Base-by-base conservation (phyloP, 2,329 filamentous ascomycete species). In the Myriosclerotinia scirpicola region DNA sequence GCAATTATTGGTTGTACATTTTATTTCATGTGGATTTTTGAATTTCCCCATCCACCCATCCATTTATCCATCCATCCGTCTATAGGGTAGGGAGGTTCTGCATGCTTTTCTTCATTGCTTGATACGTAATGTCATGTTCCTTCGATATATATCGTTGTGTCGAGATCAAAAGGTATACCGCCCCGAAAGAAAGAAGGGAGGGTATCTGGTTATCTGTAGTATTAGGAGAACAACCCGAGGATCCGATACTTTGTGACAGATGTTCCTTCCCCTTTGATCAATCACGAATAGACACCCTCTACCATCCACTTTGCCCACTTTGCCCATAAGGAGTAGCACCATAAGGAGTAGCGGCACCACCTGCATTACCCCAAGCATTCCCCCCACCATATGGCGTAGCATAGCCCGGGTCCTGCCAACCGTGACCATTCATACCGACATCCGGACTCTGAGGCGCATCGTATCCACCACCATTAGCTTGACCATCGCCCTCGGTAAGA, bases 301-400 rank as follows among this genome's bases (percentile, higher is more conserved):
- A 61, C 74, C 74, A 76, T 48, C 72, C 74, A 53, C 30, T 30
- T 26, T 65, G 64, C 52, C 71, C 71, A 65, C 71, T 74, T 67
- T 80, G 79, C n/a, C 86, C 86, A 73, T 89, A 89, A 12, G 86
- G 85, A 14, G 85, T 87, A 38, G 84, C 84, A 52, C 85, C 85
- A 73, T 84, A 87, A 7, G 84, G 84, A 30, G 85, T 87, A 64
- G 82, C 79, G 26, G 79, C 80, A 20, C 81, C 85, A 40, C 79
- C 79, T 11, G 80, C 84, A 46, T 82, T 86, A 22, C 89, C 89
- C 85, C 90, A 93, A 22, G 85, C 81, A 74, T 85, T 90, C 68
- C 84, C 81, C 34, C 85, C 85, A 34, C 83, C 87, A 73, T 88
- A 91, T 0, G 90, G 87, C 11, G 90, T 91, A 12, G 86, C 88